These are phyloP conservation scores for Fraxinus baroniana DNA, from an alignment of 305 asterid species.

Conservation along the genomic window DNA sequence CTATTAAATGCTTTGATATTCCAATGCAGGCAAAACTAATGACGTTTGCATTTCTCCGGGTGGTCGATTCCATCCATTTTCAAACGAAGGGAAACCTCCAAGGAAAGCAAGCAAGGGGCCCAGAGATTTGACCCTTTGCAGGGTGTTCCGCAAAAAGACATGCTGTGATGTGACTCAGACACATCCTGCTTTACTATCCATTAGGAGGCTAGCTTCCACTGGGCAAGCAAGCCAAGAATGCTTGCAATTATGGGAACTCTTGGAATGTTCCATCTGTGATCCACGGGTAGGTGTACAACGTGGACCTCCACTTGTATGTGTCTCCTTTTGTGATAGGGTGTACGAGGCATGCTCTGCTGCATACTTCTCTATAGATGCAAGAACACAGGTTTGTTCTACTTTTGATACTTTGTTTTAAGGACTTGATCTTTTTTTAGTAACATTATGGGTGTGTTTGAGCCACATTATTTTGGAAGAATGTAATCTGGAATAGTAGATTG, in stretches of 20 bases:
- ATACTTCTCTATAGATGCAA: conserved; percentile 77
- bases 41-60: conserved; percentile 88
- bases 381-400: conserved; percentile 63
- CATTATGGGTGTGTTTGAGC: background rate
- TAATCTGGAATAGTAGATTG: too few species aligned
- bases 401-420: background rate
- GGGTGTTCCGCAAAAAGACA: conserved; percentile 79
- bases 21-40: conserved; percentile 56
- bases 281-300: conserved; percentile 76
- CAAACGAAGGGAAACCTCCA: conserved; percentile 80
- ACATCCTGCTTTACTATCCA: conserved; percentile 76
- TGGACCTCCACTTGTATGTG: conserved; percentile 79
- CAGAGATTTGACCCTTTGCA: conserved; percentile 79
- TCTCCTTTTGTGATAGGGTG: conserved; percentile 76
- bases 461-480: too few species aligned
- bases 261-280: conserved; percentile 93
- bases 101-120: conserved; percentile 75
- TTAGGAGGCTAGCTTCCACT: conserved; percentile 78
- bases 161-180: conserved; percentile 92
- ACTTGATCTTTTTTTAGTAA: conserved; percentile 7
- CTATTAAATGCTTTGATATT: background rate
- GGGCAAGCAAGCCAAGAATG: conserved; percentile 97
- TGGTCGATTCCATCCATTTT: conserved; percentile 79
- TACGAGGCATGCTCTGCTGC: conserved; percentile 80
- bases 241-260: conserved; percentile 85